A percentile compares a stretch with the other conserved stretches of the same genome.
These are phyloP conservation scores for Solanum raphanifolium DNA, from an alignment of 257 asterid genomes.

Conservation along the genomic window DNA sequence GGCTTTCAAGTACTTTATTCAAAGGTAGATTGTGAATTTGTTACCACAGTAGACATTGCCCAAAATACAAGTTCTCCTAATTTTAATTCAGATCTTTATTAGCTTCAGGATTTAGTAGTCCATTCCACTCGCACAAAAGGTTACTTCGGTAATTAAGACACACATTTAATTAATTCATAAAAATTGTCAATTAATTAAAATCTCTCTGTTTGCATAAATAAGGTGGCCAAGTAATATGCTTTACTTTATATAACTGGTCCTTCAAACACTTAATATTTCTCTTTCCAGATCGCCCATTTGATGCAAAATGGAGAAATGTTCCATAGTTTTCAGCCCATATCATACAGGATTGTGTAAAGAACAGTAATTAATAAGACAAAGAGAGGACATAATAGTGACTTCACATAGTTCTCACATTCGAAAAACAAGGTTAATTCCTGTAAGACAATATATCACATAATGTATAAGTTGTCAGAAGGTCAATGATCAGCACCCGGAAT, in stretches of 20 bases:
- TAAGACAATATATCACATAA: not conserved
- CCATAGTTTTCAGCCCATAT: not conserved
- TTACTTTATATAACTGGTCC: not conserved
- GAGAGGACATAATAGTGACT: not conserved
- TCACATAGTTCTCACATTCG: not conserved
- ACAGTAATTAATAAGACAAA: not conserved
- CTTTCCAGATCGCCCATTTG: not conserved
- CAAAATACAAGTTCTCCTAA: not conserved
- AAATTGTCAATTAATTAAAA: not conserved
- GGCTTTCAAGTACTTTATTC: not conserved
- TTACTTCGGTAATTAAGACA: not conserved
- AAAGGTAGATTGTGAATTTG: not conserved
- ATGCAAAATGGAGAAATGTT: not conserved
- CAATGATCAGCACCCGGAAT: not conserved
- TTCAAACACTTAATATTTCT: not conserved
- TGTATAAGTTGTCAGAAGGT: not conserved
- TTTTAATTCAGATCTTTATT: not conserved
- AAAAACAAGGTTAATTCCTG: not conserved
- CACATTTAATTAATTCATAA: not conserved
- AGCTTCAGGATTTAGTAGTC: not conserved
- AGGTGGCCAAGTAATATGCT: not conserved
- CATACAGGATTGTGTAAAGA: not conserved
- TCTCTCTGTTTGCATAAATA: not conserved
- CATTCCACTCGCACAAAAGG: not conserved
- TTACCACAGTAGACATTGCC: not conserved